phyloP scores from a whole-genome alignment of 2,329 filamentous ascomycete species.

The Incumbomyces delicatus region DNA sequence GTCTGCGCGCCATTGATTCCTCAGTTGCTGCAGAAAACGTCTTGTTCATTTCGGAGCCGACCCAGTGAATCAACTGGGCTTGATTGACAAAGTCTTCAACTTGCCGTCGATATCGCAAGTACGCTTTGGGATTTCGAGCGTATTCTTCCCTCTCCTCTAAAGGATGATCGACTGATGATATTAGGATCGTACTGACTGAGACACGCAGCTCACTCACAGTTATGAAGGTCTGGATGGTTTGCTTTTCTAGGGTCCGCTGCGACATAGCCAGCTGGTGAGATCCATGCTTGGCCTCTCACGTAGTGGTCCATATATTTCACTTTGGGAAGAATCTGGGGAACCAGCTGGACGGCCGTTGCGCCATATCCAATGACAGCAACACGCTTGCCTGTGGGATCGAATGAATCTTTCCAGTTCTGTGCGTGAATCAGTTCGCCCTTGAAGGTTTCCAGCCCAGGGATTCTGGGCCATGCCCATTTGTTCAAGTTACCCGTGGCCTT shows the following conservation, averaged over 20 bases:
- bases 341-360: slow-evolving; percentile 33
- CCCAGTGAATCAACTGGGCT: slow-evolving; percentile 10
- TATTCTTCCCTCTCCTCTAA: slow-evolving; percentile 12
- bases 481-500: slow-evolving; percentile 52
- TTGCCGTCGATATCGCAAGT: slow-evolving; percentile 22
- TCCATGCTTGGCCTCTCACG: slow-evolving; percentile 13
- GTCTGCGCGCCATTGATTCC: slow-evolving; percentile 17
- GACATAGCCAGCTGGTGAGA: not conserved
- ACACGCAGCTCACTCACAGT: slow-evolving; percentile 6
- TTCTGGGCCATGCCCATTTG: slow-evolving; percentile 32
- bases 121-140: slow-evolving; percentile 16
- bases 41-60: slow-evolving; percentile 10
- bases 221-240: slow-evolving; percentile 6
- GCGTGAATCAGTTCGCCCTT: slow-evolving; percentile 36
- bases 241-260: slow-evolving; percentile 9
- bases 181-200: slow-evolving; percentile 10
- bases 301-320: slow-evolving; percentile 26
- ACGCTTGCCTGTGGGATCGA: slow-evolving; percentile 25
- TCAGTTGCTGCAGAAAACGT: slow-evolving; percentile 6
- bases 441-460: slow-evolving; percentile 24
- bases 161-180: not conserved
- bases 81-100: slow-evolving; percentile 23
- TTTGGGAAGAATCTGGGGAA: slow-evolving; percentile 28
- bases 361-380: slow-evolving; percentile 31
- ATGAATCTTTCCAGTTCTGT: slow-evolving; percentile 32